These are phyloP conservation scores for Plasmodium gaboni DNA, from an alignment of 169 alveolate genomes.

Conservation along the genomic window DNA sequence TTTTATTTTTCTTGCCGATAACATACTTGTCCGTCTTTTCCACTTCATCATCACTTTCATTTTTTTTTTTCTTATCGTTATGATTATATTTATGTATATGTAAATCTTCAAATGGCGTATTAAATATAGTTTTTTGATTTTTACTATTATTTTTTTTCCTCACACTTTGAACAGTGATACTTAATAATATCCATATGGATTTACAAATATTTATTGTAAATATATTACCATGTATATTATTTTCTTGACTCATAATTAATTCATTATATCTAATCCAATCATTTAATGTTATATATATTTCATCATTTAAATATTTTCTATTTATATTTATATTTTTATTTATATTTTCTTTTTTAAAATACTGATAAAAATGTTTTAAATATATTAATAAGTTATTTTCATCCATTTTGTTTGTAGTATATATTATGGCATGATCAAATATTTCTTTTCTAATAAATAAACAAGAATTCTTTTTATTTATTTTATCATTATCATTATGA, in stretches of 20 bases:
- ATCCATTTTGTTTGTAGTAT: conserved; percentile 45
- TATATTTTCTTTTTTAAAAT: conserved; percentile 30
- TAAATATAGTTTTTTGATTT: conserved; percentile 49
- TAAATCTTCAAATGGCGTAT: conserved; percentile 11
- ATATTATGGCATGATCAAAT: conserved; percentile 67
- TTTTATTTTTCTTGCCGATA: background rate
- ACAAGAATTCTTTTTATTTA: background rate
- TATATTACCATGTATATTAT: background rate
- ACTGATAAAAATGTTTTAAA: conserved; percentile 48
- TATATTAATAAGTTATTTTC: conserved; percentile 30
- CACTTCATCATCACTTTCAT: background rate
- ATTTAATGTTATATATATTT: conserved; percentile 46
- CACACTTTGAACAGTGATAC: conserved; percentile 61
- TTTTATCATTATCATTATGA: background rate
- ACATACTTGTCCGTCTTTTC: background rate
- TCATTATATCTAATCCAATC: conserved; percentile 56
- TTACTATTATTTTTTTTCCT: conserved; percentile 52
- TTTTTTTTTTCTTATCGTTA: background rate
- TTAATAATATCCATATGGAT: conserved; percentile 55
- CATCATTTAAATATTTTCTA: conserved; percentile 14
- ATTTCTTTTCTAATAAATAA: conserved; percentile 70
- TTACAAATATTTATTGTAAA: conserved; percentile 44
- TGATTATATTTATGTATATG: background rate
- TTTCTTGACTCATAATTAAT: conserved; percentile 42
- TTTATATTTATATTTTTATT: background rate